Evolutionary conservation across 805 yeast genomes (phyloP).

Genomic region (Schwanniomyces pseudopolymorphus): DNA sequence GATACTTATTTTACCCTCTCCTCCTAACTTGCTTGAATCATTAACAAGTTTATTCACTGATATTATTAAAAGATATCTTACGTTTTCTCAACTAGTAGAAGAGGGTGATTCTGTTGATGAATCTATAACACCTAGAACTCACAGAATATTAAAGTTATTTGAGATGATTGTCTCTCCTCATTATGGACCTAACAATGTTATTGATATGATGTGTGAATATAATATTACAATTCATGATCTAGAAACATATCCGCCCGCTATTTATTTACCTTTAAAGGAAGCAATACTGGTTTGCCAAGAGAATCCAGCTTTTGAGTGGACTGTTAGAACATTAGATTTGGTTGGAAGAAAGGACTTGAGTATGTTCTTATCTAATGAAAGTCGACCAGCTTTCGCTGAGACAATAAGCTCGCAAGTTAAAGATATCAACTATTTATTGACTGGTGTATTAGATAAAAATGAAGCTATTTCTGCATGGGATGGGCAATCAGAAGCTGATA

Average conservation of each 20-base stretch:
- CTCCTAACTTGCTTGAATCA: conserved; percentile 61
- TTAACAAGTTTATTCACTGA: conserved; percentile 49
- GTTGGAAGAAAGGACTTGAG: conserved; percentile 69
- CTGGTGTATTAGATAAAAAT: conserved; percentile 32
- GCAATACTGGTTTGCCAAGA: conserved; percentile 55
- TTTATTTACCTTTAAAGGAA: conserved; percentile 65
- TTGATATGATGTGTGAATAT: conserved; percentile 60
- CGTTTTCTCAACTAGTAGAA: conserved; percentile 67
- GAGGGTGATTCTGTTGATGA: conserved; percentile 61
- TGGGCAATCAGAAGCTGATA: conserved; percentile 67
- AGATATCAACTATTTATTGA: conserved; percentile 44
- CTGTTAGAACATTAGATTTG: conserved; percentile 46
- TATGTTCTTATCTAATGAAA: conserved; percentile 21
- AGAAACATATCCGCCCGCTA: conserved; percentile 73
- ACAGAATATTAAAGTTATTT: conserved; percentile 55
- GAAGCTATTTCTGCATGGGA: conserved; percentile 64
- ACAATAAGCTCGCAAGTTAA: conserved; percentile 8
- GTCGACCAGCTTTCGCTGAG: conserved; percentile 7
- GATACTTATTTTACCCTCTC: conserved; percentile 48
- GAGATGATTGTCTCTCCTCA: conserved; percentile 59
- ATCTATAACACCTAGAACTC: conserved; percentile 65
- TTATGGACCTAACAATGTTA: conserved; percentile 52
- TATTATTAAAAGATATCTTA: conserved; percentile 52
- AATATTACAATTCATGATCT: conserved; percentile 51
- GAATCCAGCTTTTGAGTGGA: conserved; percentile 50